phyloP scores from a whole-genome alignment of 345 rosid species.

The Corymbia maculata region DNA sequence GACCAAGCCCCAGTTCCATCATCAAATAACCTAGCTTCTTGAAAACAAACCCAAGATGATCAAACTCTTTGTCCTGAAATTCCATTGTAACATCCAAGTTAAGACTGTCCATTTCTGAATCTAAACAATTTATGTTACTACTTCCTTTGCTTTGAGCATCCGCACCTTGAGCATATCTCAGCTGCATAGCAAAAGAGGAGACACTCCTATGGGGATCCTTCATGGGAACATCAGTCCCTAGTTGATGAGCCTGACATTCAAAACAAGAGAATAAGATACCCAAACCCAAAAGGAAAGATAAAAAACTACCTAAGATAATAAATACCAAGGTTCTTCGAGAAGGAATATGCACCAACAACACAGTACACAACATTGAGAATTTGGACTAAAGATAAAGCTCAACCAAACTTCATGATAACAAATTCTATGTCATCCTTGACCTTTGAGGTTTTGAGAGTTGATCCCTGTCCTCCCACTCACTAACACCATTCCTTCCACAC shows the following conservation, averaged over 20 bases:
- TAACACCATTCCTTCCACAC: not conserved
- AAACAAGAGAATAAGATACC: not conserved
- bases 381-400: not conserved
- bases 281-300: not conserved
- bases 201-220: constrained; percentile 72
- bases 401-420: not conserved
- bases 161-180: constrained; percentile 24
- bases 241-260: constrained; percentile 40
- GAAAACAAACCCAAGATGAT: constrained; percentile 36
- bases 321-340: not conserved
- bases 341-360: not conserved
- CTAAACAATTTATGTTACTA: not conserved
- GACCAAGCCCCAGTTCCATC: constrained; percentile 62
- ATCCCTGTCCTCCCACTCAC: not conserved
- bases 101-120: constrained; percentile 1
- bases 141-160: constrained; percentile 6
- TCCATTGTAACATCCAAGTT: constrained; percentile 2
- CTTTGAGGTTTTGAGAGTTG: not conserved
- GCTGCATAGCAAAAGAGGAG: constrained; percentile 78
- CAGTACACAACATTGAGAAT: not conserved
- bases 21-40: constrained; percentile 66
- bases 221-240: constrained; percentile 81
- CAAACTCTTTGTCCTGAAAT: constrained; percentile 24
- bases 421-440: not conserved
- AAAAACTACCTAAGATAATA: not conserved